Percentiles rank a stretch among this genome's conserved stretches.
Evolutionary conservation across 2,329 filamentous ascomycete species (phyloP).

Genomic region (Blastomyces emzantsi): DNA sequence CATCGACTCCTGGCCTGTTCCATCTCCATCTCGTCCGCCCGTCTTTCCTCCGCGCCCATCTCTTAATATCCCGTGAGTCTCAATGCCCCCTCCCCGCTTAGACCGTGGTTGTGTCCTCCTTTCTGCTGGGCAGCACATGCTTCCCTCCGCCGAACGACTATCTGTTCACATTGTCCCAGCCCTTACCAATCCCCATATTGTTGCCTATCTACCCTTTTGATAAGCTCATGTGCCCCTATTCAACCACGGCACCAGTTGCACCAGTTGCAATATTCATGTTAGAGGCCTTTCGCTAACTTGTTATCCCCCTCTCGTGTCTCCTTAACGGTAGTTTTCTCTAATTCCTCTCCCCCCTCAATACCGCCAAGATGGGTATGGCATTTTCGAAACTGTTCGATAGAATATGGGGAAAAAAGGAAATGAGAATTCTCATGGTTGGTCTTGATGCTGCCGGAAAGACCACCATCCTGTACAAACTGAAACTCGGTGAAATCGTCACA

Average conservation of each 20-base stretch:
- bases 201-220: not conserved
- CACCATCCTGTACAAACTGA: slow-evolving; percentile 99
- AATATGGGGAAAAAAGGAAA: slow-evolving; percentile 99
- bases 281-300: not conserved
- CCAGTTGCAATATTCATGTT: not conserved
- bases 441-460: slow-evolving; percentile 99
- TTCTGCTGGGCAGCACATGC: not conserved
- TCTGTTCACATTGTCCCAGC: slow-evolving; percentile 11
- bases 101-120: not conserved
- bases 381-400: slow-evolving; percentile 95
- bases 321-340: not conserved
- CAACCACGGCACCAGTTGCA: not conserved
- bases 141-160: slow-evolving; percentile 5
- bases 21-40: slow-evolving; percentile 8
- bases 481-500: slow-evolving; percentile 91
- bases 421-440: slow-evolving; percentile 99
- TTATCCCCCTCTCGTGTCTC: not conserved
- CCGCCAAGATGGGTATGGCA: slow-evolving; percentile 83
- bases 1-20: slow-evolving; percentile 9
- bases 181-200: slow-evolving; percentile 3
- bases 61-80: slow-evolving; percentile 10
- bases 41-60: slow-evolving; percentile 2
- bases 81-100: slow-evolving; percentile 11
- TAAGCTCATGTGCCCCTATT: not conserved
- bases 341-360: slow-evolving; percentile 15